Evolutionary conservation across 441 rosid genomes (phyloP), one percentile per base, ranked within the genome.

Genomic region (Populus hybrid): DNA sequence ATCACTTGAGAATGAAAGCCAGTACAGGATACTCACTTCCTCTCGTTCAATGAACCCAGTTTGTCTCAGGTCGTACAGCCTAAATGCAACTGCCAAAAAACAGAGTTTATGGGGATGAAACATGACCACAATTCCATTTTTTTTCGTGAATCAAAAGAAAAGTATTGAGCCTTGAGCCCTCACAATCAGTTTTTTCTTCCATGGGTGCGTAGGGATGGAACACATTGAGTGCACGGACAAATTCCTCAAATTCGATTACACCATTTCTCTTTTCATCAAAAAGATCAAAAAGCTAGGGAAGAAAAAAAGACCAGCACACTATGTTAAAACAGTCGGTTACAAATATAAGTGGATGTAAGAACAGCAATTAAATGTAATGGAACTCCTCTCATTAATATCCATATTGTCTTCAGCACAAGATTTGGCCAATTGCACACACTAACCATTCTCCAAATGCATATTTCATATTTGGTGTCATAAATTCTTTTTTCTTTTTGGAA

Each of bases 231-330:
- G 96, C 85, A 68, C 84, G 99, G 38, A 93, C 79, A 68, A 95
- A 95, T 73, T 93, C 99, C 21, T 89, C 98, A 79, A 95, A 93
- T 78, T 93, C 98, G 74, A 95, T 95, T 16, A 91, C 98, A 1
- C 94, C 99, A 71, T 92, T 91, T 84, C 81, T 86, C 87, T 91
- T 93, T 78, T 89, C 92, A 80, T 93, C 98, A 71, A 93, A 95
- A 82, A 89, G 86, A 89, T 89, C 83, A 84, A 93, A 95, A 77
- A 95, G 90, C 97, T 95, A 26, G 65, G 64, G 53, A 42, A 75
- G 4, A 16, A 75, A 16, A 75, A 21, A 16, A 38, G 69, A 12
- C 14, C 4, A 30, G 64, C 5, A 32, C 35, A 61, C 11, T 5
- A 36, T n/a, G 35, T 35, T 35, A 21, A 12, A 61, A 69, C 24